These are phyloP conservation scores for Trichoderma virens DNA, from an alignment of 495 filamentous ascomycete genomes.

Conservation along the genomic window DNA sequence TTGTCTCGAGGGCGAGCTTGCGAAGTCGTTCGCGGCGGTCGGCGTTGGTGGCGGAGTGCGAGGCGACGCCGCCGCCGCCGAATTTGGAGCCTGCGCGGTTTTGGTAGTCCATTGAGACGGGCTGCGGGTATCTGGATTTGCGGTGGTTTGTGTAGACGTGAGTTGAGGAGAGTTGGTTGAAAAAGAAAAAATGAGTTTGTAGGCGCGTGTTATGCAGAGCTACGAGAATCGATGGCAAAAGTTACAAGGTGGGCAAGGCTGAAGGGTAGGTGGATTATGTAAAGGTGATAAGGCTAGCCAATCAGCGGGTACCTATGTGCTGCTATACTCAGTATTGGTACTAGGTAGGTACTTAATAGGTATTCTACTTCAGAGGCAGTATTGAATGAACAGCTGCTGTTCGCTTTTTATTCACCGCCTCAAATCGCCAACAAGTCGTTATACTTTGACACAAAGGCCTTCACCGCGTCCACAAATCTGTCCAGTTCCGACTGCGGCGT, in stretches of 20 bases:
- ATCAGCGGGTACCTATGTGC: neutral
- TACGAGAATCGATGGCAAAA: neutral
- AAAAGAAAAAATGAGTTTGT: too few species aligned
- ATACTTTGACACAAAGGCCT: conserved; percentile 11
- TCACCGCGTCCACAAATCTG: conserved; percentile 19
- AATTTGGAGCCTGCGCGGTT: conserved; percentile 97
- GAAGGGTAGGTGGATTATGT: neutral
- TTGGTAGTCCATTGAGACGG: conserved; percentile 53
- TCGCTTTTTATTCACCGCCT: neutral
- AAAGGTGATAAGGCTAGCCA: neutral
- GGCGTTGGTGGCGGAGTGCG: conserved; percentile 85
- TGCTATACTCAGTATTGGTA: too few species aligned
- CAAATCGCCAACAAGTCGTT: neutral
- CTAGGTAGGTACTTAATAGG: too few species aligned
- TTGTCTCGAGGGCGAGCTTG: conserved; percentile 95
- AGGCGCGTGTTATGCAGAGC: too few species aligned
- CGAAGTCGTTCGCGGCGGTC: conserved; percentile 95
- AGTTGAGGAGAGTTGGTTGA: neutral
- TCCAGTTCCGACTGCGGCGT: conserved; percentile 27
- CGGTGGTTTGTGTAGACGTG: neutral
- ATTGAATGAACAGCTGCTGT: too few species aligned
- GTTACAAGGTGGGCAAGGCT: conserved; percentile 1
- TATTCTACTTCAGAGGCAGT: too few species aligned
- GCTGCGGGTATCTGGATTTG: neutral
- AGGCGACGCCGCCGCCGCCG: conserved; percentile 94